Conservation (phyloP, 2,329 filamentous ascomycete genomes). For the Aspergillus jensenii region DNA sequence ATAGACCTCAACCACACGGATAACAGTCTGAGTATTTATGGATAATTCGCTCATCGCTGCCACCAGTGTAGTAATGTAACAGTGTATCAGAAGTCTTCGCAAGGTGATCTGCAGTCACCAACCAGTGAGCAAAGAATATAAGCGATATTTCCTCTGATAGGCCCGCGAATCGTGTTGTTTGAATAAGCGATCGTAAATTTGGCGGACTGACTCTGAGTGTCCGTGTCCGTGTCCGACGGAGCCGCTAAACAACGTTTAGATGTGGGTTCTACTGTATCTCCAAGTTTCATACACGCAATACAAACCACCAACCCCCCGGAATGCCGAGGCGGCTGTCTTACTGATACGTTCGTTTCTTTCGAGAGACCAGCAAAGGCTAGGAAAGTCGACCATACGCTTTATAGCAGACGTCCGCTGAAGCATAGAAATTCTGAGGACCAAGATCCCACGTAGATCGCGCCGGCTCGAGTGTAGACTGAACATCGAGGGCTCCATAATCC, state of each 20-base stretch:
- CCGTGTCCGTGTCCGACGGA: not conserved
- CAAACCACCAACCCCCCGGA: too few species aligned
- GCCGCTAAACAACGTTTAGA: not conserved
- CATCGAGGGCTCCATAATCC: not conserved
- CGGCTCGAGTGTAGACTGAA: not conserved
- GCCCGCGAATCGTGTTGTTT: not conserved
- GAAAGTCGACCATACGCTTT: slow-evolving; percentile 7
- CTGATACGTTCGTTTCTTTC: too few species aligned
- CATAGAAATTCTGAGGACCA: slow-evolving; percentile 22
- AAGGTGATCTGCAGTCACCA: not conserved
- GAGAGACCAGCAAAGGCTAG: not conserved
- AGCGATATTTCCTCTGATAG: not conserved
- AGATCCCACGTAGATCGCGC: slow-evolving; percentile 17
- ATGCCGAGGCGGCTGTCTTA: too few species aligned
- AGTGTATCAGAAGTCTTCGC: not conserved
- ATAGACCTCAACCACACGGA: not conserved
- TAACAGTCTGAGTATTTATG: not conserved
- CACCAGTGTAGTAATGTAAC: not conserved
- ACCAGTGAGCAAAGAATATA: not conserved
- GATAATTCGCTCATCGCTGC: not conserved
- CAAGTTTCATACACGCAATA: too few species aligned
- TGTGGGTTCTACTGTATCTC: not conserved
- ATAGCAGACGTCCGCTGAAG: slow-evolving; percentile 5
- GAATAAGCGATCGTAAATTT: not conserved
- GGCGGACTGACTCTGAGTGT: not conserved